Conservation (phyloP, 192 early-diverging fungal genomes). For the Chytriomyces sp. region DNA sequence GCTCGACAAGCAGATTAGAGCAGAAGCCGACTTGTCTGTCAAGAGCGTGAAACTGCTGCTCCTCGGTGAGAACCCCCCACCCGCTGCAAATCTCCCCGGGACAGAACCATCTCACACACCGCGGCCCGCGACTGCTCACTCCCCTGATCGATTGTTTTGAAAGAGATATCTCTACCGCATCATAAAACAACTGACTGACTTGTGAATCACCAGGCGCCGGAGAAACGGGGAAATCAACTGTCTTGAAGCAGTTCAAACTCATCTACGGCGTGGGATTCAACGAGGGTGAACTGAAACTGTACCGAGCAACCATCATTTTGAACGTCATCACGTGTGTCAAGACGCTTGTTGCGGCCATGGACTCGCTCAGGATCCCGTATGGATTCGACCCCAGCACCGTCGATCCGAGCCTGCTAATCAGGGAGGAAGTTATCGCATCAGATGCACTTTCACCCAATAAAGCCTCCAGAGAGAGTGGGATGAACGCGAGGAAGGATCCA, state of each 20-base stretch:
- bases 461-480: too few relatives aligned
- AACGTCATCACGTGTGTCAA: constrained; percentile 37
- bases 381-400: neutral
- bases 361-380: constrained; percentile 21
- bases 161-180: too few relatives aligned
- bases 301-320: constrained; percentile 28
- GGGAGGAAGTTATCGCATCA: too few relatives aligned
- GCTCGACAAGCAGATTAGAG: constrained; percentile 50
- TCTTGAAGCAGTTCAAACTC: constrained; percentile 49
- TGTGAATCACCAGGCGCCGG: constrained; percentile 24
- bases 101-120: too few relatives aligned
- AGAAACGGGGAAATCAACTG: constrained; percentile 49
- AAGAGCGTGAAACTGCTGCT: constrained; percentile 43
- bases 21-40: constrained; percentile 39
- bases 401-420: too few relatives aligned
- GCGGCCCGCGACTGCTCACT: neutral
- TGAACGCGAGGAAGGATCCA: too few relatives aligned
- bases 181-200: neutral
- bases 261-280: constrained; percentile 43
- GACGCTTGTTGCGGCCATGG: constrained; percentile 40
- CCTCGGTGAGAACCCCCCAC: constrained; percentile 15
- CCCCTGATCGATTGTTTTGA: neutral
- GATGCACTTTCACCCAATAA: too few relatives aligned
- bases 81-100: too few relatives aligned
- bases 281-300: constrained; percentile 36